These are phyloP conservation scores for Coriolopsis trogii DNA, from an alignment of 1,284 basidiomycete genomes.

Conservation along the genomic window DNA sequence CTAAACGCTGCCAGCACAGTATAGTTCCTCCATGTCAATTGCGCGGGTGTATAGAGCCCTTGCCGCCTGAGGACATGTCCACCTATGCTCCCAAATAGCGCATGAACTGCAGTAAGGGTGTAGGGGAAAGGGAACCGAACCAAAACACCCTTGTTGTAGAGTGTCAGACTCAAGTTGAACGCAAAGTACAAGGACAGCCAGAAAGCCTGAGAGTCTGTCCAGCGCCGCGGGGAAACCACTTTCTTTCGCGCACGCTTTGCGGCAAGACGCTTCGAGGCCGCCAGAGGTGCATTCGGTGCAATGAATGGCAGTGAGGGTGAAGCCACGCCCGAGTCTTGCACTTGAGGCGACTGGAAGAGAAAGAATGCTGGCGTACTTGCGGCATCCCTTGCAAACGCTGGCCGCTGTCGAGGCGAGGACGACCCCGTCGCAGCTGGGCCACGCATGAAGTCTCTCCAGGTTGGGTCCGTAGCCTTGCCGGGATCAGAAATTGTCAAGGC, in stretches of 20 bases:
- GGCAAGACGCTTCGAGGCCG: conserved; percentile 7
- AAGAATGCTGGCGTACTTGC: conserved; percentile 15
- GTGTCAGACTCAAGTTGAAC: conserved; percentile 87
- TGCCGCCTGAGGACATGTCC: conserved; percentile 66
- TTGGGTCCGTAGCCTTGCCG: not conserved
- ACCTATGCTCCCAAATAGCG: conserved; percentile 83
- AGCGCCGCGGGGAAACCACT: conserved; percentile 5
- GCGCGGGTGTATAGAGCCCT: conserved; percentile 65
- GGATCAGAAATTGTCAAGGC: conserved; percentile 5
- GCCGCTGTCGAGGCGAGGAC: conserved; percentile 27
- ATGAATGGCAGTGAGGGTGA: conserved; percentile 28
- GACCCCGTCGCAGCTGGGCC: conserved; percentile 12
- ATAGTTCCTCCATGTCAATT: conserved; percentile 58
- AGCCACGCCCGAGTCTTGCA: conserved; percentile 10
- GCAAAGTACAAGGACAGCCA: conserved; percentile 86
- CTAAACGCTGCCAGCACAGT: conserved; percentile 79
- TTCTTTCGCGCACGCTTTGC: conserved; percentile 2
- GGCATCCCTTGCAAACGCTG: conserved; percentile 20
- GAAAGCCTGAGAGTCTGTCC: conserved; percentile 41
- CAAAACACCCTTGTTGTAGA: conserved; percentile 92
- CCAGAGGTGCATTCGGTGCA: conserved; percentile 24
- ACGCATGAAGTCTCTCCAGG: conserved; percentile 8
- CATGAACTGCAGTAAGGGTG: conserved; percentile 85
- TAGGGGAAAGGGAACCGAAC: conserved; percentile 93
- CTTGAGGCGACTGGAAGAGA: conserved; percentile 13